These are phyloP conservation scores for Steccherinum ochraceum DNA, from an alignment of 768 basidiomycete genomes.

Conservation along the genomic window DNA sequence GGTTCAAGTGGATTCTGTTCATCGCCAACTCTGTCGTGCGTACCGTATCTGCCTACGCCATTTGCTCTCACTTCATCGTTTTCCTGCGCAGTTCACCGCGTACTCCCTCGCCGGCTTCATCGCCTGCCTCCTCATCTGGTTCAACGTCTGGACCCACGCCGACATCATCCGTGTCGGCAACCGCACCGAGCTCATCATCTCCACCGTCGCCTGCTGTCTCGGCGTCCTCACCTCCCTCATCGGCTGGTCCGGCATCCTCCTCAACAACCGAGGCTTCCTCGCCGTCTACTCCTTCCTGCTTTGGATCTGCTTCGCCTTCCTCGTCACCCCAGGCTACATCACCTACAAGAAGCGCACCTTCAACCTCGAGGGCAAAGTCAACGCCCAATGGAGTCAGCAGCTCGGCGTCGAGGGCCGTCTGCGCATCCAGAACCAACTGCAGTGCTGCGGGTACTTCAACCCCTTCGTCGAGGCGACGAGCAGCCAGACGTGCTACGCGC, in stretches of 20 bases:
- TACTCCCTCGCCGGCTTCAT: constrained; percentile 61
- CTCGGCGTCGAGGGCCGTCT: constrained; percentile 57
- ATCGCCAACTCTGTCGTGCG: constrained; percentile 52
- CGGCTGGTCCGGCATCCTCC: constrained; percentile 74
- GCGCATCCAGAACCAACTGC: constrained; percentile 64
- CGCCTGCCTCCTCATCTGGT: constrained; percentile 68
- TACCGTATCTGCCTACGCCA: constrained; percentile 9
- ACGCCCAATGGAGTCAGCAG: constrained; percentile 64
- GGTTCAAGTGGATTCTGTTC: constrained; percentile 80
- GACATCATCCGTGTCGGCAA: constrained; percentile 73
- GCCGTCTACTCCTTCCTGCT: constrained; percentile 65
- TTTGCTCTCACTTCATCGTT: neutral
- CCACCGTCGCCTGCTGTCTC: constrained; percentile 56
- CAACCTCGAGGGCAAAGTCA: constrained; percentile 80
- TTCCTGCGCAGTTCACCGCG: constrained; percentile 37
- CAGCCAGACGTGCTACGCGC: constrained; percentile 67
- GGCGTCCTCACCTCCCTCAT: constrained; percentile 61
- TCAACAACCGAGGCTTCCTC: constrained; percentile 81
- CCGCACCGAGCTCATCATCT: constrained; percentile 57
- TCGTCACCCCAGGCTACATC: constrained; percentile 72
- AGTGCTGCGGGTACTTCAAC: constrained; percentile 78
- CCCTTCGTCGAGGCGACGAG: constrained; percentile 78
- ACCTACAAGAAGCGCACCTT: constrained; percentile 70
- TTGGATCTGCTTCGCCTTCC: constrained; percentile 67
- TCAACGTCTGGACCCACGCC: constrained; percentile 62